Base-by-base conservation (phyloP, 2,329 filamentous ascomycete genomes). In the Aspergillus amoenus region DNA sequence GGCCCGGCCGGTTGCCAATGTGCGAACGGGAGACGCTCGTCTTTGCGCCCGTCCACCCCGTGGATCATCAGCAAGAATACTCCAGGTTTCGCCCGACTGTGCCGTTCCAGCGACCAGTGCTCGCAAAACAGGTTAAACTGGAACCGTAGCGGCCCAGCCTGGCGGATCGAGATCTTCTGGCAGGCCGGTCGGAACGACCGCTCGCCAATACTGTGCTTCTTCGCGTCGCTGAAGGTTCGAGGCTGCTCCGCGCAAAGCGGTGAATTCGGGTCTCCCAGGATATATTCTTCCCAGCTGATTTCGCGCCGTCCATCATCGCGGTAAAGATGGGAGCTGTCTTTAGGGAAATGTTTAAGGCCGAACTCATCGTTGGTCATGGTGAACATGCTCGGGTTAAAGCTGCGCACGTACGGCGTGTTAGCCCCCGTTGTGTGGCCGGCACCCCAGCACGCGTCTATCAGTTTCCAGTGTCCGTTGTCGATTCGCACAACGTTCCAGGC, bases 401-500 rank as follows among this genome's bases (percentile, higher is more conserved):
- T 70, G 64, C 88, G 83, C 43, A 82, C 82, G 75, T 92, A 97
- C 1, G 79, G 73, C 56, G 82, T 75, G 15, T 78, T 79, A 68
- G 72, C 59, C 2, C 78, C 79, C 43, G 80, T 74, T 8, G 96
- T 75, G 60, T 84, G 79, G 2, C 93, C 93, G 0, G 93, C 91
- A 40, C 94, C 94, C 94, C 94, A 99, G 70, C 93, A 97, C 0
- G 89, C 76, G 68, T 99, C 94, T 48, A 97, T 77, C 1, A 97
- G 82, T 74, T 97, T 96, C 93, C 93, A 97, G 62, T 86, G 84
- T 2, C 90, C 91, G 24, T 87, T 84, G 66, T 97, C 93, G 57
- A 97, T 91, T 51, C 86, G 83, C 6, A 97, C 91, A 0, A 90
- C 93, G 68, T 96, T 97, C 94, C 94, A 97, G 0, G 94, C 93